Evolutionary conservation across 352 stramenopile species (phyloP).

Genomic region (Phytophthora foliorum): DNA sequence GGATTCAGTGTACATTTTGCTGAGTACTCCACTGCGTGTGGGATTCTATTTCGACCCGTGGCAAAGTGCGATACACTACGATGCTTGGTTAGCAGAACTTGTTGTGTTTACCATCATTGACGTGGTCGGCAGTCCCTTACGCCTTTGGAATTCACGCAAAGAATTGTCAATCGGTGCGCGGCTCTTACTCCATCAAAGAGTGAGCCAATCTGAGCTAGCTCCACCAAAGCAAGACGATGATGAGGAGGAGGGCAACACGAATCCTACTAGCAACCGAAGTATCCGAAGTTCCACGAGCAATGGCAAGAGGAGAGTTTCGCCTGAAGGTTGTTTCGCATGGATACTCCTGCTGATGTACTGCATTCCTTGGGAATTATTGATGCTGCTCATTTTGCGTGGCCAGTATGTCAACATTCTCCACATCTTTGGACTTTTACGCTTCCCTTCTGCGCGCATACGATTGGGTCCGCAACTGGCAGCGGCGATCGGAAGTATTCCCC

Average conservation of each 20-base stretch:
- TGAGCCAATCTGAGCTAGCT: conserved; percentile 25
- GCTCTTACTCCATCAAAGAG: conserved; percentile 12
- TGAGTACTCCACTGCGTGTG: conserved; percentile 48
- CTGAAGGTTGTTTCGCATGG: conserved; percentile 24
- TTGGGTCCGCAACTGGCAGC: conserved; percentile 26
- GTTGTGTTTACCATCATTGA: conserved; percentile 43
- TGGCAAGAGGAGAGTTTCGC: conserved; percentile 5
- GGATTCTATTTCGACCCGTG: conserved; percentile 59
- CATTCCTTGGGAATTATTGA: conserved; percentile 52
- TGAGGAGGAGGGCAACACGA: conserved; percentile 1
- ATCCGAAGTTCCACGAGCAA: conserved; percentile 20
- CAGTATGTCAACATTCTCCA: conserved; percentile 61
- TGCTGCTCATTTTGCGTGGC: conserved; percentile 21
- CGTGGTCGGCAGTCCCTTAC: conserved; percentile 36
- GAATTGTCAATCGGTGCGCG: conserved; percentile 20
- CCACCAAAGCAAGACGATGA: neutral
- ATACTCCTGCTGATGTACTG: conserved; percentile 34
- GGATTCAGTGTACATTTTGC: conserved; percentile 50
- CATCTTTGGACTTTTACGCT: conserved; percentile 42
- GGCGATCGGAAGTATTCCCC: conserved; percentile 29
- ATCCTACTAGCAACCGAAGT: conserved; percentile 17
- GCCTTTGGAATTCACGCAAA: conserved; percentile 34
- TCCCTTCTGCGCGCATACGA: conserved; percentile 19
- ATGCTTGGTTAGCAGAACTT: conserved; percentile 38
- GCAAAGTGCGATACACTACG: conserved; percentile 5